phyloP scores from a whole-genome alignment of 2,329 filamentous ascomycete genomes.

The Ceratocystis eucalypticola region DNA sequence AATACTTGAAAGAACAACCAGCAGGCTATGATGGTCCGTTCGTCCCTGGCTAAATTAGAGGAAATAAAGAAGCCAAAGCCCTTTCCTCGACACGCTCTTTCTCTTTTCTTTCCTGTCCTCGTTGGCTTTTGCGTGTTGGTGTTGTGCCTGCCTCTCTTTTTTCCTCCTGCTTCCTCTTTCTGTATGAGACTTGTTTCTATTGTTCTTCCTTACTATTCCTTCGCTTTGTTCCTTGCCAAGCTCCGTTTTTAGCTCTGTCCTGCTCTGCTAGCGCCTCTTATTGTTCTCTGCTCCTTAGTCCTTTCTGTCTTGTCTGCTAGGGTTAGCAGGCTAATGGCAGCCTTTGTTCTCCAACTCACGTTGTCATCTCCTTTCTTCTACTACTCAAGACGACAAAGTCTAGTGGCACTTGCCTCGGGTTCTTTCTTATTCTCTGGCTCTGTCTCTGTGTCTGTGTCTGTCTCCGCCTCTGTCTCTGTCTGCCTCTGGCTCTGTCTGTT shows the following conservation, averaged over 20 bases:
- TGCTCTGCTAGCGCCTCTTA: not conserved
- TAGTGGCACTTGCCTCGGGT: not conserved
- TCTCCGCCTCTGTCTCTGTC: not conserved
- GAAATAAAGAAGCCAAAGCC: not conserved
- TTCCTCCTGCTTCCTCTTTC: not conserved
- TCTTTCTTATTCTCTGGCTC: not conserved
- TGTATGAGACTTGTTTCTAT: not conserved
- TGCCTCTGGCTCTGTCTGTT: not conserved
- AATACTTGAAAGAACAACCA: not conserved
- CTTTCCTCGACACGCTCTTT: not conserved
- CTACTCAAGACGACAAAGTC: not conserved
- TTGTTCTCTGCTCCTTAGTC: not conserved
- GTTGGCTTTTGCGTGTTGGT: not conserved
- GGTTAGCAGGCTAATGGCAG: not conserved
- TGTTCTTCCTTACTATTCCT: conserved; percentile 9
- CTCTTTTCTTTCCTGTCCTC: not conserved
- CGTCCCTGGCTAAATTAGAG: not conserved
- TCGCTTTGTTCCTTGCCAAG: not conserved
- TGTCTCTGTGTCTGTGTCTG: not conserved
- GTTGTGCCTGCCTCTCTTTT: not conserved
- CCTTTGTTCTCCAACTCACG: not conserved
- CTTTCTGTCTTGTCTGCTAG: not conserved
- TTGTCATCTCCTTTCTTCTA: not conserved
- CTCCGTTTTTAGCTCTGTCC: not conserved
- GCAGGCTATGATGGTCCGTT: not conserved